Conservation (phyloP, 2,329 filamentous ascomycete genomes). For the Davidsoniella eucalypti region DNA sequence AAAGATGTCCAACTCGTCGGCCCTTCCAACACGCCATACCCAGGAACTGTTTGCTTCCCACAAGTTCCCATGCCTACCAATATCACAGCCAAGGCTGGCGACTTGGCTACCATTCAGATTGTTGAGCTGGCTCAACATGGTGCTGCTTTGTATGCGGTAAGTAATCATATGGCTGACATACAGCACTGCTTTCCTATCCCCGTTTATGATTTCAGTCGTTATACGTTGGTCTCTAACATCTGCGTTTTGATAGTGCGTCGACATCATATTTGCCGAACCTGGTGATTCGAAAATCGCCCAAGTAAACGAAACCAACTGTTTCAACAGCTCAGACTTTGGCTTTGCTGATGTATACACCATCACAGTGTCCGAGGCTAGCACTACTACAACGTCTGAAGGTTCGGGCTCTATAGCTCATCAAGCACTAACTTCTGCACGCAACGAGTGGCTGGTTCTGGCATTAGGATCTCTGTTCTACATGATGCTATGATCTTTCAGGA, state of each 20-base stretch:
- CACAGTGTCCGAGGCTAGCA: slow-evolving; percentile 28
- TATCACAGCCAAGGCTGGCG: slow-evolving; percentile 56
- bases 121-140: slow-evolving; percentile 74
- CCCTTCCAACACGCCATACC: slow-evolving; percentile 68
- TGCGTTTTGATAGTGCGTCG: slow-evolving; percentile 52
- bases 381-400: slow-evolving; percentile 18
- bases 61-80: slow-evolving; percentile 71
- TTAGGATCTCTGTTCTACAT: background rate
- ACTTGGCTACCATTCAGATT: slow-evolving; percentile 79
- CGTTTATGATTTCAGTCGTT: background rate
- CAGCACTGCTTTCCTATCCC: no score
- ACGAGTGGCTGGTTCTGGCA: background rate
- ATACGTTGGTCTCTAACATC: background rate
- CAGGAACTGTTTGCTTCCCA: slow-evolving; percentile 74
- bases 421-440: background rate
- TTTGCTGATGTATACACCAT: slow-evolving; percentile 66
- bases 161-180: slow-evolving; percentile 18
- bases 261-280: slow-evolving; percentile 79
- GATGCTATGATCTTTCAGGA: background rate
- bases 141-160: slow-evolving; percentile 63
- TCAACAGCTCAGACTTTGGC: slow-evolving; percentile 63
- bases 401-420: slow-evolving; percentile 15
- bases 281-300: slow-evolving; percentile 47
- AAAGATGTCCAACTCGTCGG: slow-evolving; percentile 69
- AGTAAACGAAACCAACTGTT: slow-evolving; percentile 73